These are phyloP conservation scores for Daldinia sp. DNA, from an alignment of 2,329 filamentous ascomycete genomes.

Conservation along the genomic window DNA sequence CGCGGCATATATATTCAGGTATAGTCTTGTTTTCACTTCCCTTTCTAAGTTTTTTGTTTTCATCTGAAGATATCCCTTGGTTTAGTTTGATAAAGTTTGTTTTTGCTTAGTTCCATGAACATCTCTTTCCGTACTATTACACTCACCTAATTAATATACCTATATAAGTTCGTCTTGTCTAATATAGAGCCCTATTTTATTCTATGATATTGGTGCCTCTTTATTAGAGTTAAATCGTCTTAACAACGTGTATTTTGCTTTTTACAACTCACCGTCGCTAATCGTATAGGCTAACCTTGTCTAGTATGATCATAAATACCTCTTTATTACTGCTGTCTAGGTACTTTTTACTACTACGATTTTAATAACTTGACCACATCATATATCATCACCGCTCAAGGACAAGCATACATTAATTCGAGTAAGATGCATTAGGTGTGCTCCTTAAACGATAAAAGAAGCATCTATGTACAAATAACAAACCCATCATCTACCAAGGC, in stretches of 20 bases:
- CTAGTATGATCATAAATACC: neutral
- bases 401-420: conserved; percentile 11
- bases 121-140: too few species aligned
- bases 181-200: too few species aligned
- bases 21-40: too few species aligned
- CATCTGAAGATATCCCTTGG: neutral
- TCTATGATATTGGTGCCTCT: too few species aligned
- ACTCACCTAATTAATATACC: too few species aligned
- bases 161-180: too few species aligned
- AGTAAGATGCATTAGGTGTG: conserved; percentile 32
- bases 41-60: too few species aligned
- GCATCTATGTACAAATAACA: conserved; percentile 33
- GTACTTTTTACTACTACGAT: neutral
- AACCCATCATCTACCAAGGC: conserved; percentile 14
- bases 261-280: neutral
- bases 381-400: neutral
- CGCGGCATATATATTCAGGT: neutral
- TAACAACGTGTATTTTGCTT: too few species aligned
- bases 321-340: neutral
- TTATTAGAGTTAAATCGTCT: too few species aligned
- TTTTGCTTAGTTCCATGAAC: too few species aligned
- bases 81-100: too few species aligned
- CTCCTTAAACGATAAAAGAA: conserved; percentile 27
- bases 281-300: neutral
- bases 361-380: neutral